A percentile compares a stretch with the other conserved stretches of the same genome.
phyloP scores from a whole-genome alignment of 2,329 filamentous ascomycete genomes.

The Macrophomina phaseolina region DNA sequence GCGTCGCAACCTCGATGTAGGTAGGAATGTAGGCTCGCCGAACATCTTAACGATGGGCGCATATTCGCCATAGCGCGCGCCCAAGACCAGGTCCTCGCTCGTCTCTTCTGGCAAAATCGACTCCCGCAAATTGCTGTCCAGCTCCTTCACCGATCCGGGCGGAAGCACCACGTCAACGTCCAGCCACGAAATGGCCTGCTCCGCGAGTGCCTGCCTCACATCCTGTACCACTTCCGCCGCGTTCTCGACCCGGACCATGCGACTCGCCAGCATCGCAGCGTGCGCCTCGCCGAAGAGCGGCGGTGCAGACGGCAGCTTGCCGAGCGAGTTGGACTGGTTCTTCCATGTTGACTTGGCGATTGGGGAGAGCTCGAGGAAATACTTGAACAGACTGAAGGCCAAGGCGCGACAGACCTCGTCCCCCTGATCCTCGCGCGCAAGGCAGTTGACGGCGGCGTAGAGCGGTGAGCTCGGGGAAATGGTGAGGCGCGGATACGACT shows the following conservation, averaged over 20 bases:
- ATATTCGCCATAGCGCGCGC: slow-evolving; percentile 79
- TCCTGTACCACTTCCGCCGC: slow-evolving; percentile 73
- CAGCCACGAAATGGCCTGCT: slow-evolving; percentile 82
- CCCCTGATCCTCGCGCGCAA: slow-evolving; percentile 92
- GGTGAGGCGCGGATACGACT: slow-evolving; percentile 88
- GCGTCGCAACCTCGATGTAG: slow-evolving; percentile 81
- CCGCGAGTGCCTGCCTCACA: slow-evolving; percentile 76
- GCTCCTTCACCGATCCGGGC: slow-evolving; percentile 67
- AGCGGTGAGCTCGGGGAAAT: slow-evolving; percentile 91
- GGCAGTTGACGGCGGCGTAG: slow-evolving; percentile 85
- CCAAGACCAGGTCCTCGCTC: slow-evolving; percentile 66
- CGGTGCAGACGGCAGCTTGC: slow-evolving; percentile 67
- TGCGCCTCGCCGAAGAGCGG: slow-evolving; percentile 88
- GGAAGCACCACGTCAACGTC: slow-evolving; percentile 89
- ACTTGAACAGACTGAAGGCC: slow-evolving; percentile 91
- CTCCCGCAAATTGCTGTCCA: slow-evolving; percentile 47
- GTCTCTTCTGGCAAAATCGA: slow-evolving; percentile 65
- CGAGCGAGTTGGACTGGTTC: slow-evolving; percentile 57
- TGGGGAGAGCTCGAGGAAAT: slow-evolving; percentile 85
- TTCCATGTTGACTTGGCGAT: slow-evolving; percentile 74
- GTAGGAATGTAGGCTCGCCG: slow-evolving; percentile 84
- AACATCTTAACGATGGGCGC: slow-evolving; percentile 77
- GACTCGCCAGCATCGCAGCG: slow-evolving; percentile 85
- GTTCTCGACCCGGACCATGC: slow-evolving; percentile 83
- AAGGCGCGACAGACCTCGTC: slow-evolving; percentile 91